Percentiles rank a stretch among this genome's conserved stretches.
phyloP scores from a whole-genome alignment of 2,329 filamentous ascomycete genomes.

The Dendrostoma leiphaemia region DNA sequence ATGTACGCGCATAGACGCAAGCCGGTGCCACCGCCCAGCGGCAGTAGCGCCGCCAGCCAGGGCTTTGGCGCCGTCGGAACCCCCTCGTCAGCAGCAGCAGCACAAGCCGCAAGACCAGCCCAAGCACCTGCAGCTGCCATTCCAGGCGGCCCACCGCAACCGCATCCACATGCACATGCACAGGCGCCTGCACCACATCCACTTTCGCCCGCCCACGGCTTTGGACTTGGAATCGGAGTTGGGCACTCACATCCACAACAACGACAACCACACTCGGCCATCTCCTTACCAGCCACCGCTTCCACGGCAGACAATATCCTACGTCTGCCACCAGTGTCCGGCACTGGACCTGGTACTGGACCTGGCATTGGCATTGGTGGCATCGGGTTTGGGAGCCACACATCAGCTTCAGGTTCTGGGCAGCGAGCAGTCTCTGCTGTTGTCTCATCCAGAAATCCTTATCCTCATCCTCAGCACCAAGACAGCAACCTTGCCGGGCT shows the following conservation, averaged over 20 bases:
- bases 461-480: neutral
- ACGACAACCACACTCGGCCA: neutral
- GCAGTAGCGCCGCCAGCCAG: neutral
- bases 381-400: neutral
- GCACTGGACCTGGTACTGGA: conserved; percentile 16
- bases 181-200: too few relatives aligned
- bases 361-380: neutral
- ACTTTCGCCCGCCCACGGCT: neutral
- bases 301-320: conserved; percentile 16
- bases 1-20: neutral
- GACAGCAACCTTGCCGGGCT: conserved; percentile 1
- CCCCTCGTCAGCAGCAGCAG: neutral
- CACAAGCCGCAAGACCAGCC: neutral
- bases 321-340: conserved; percentile 18
- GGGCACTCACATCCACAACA: conserved; percentile 5
- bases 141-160: neutral
- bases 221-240: neutral
- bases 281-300: conserved; percentile 4
- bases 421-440: conserved; percentile 9
- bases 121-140: neutral
- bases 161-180: too few relatives aligned
- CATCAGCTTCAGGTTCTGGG: neutral
- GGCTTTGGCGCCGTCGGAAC: neutral
- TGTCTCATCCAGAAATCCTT: conserved; percentile 2
- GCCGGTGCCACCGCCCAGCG: neutral